Percentiles rank a stretch among this genome's conserved stretches.
These are phyloP conservation scores for Amanita thiersii DNA, from an alignment of 768 basidiomycete genomes.

Conservation along the genomic window DNA sequence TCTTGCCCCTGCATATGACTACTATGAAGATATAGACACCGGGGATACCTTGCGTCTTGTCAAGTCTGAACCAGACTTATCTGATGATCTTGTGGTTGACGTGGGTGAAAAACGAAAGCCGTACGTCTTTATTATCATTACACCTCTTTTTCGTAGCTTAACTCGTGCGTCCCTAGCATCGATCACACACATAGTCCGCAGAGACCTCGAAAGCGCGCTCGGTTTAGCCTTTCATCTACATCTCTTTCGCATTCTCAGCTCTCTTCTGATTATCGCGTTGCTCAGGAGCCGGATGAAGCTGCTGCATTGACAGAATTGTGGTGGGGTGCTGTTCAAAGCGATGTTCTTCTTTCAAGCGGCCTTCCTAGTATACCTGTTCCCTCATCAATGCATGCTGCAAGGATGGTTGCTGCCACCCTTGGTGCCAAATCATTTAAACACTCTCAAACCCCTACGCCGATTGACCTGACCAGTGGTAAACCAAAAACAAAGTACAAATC, in stretches of 20 bases:
- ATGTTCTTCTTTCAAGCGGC: constrained; percentile 54
- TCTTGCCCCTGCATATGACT: constrained; percentile 19
- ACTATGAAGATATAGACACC: constrained; percentile 19
- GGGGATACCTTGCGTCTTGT: constrained; percentile 18
- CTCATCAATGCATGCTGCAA: constrained; percentile 17
- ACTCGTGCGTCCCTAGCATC: neutral
- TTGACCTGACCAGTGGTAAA: too few relatives aligned
- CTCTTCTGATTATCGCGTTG: neutral
- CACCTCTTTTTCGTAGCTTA: neutral
- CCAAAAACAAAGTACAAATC: constrained; percentile 1
- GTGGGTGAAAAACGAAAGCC: constrained; percentile 41
- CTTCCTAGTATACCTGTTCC: constrained; percentile 45
- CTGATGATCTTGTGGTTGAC: constrained; percentile 1
- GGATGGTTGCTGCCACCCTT: neutral
- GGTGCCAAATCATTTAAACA: constrained; percentile 15
- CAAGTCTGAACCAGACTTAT: constrained; percentile 7
- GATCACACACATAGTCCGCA: constrained; percentile 20
- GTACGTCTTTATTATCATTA: neutral
- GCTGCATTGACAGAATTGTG: constrained; percentile 50
- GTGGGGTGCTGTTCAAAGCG: constrained; percentile 68
- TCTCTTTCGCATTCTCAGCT: neutral
- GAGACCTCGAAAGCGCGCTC: constrained; percentile 57
- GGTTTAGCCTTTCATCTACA: constrained; percentile 29
- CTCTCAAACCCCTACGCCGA: too few relatives aligned
- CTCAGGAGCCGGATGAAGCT: neutral